These are phyloP conservation scores for Penicillium sp. DNA, from an alignment of 2,329 filamentous ascomycete genomes.

Conservation along the genomic window DNA sequence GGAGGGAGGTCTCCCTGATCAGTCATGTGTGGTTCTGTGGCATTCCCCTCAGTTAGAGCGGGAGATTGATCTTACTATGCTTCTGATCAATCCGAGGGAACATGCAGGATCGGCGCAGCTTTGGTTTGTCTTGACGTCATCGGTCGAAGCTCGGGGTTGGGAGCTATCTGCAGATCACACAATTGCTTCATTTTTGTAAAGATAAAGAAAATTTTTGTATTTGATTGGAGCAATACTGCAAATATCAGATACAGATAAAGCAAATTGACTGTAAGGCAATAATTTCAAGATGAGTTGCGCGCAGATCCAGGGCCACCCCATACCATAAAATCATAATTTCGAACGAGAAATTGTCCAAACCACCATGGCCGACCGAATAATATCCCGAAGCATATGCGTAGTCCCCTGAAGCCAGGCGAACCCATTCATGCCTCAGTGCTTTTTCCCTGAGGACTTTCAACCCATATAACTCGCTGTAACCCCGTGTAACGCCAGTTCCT, in stretches of 20 bases:
- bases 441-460: not conserved
- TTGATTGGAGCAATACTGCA: not conserved
- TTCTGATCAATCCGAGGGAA: not conserved
- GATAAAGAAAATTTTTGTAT: not conserved
- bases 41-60: not conserved
- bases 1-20: not conserved
- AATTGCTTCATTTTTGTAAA: not conserved
- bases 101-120: not conserved
- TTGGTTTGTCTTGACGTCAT: slow-evolving; percentile 1
- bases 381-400: not conserved
- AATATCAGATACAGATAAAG: not conserved
- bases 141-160: not conserved
- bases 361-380: slow-evolving; percentile 1
- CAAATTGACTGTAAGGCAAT: not conserved
- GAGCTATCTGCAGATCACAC: not conserved
- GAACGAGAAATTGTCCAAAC: not conserved
- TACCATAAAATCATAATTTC: not conserved
- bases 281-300: not conserved
- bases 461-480: not conserved
- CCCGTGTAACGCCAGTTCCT: not conserved
- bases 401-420: not conserved
- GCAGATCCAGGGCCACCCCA: not conserved
- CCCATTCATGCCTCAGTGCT: not conserved
- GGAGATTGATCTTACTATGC: not conserved
- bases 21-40: not conserved